A percentile compares a stretch with the other conserved stretches of the same genome.
phyloP scores from a whole-genome alignment of 1,284 basidiomycete species.

The Ceratobasidium sp. region DNA sequence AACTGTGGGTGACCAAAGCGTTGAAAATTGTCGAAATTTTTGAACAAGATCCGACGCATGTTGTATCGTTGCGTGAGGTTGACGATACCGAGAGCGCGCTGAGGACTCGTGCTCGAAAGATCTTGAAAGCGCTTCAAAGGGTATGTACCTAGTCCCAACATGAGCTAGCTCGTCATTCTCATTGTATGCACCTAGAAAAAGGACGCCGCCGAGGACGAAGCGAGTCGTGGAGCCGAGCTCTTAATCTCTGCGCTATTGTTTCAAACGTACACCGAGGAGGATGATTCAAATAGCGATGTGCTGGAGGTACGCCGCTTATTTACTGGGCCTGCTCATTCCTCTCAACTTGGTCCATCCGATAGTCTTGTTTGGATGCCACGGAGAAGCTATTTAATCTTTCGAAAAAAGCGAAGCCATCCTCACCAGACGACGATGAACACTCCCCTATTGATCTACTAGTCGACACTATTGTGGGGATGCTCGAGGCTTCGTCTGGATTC shows the following conservation, averaged over 20 bases:
- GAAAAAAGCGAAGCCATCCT: slow-evolving; percentile 63
- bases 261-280: slow-evolving; percentile 75
- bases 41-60: slow-evolving; percentile 79
- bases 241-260: slow-evolving; percentile 76
- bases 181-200: not conserved
- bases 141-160: slow-evolving; percentile 49
- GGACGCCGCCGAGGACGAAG: slow-evolving; percentile 4
- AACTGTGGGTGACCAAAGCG: slow-evolving; percentile 83
- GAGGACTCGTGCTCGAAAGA: slow-evolving; percentile 63
- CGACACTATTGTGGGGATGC: slow-evolving; percentile 87
- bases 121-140: slow-evolving; percentile 63
- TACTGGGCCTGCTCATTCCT: slow-evolving; percentile 10
- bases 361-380: slow-evolving; percentile 50
- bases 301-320: slow-evolving; percentile 68
- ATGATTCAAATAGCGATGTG: slow-evolving; percentile 63
- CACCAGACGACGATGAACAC: slow-evolving; percentile 60
- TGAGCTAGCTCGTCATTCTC: slow-evolving; percentile 15
- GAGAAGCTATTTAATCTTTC: slow-evolving; percentile 56
- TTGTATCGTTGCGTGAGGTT: slow-evolving; percentile 66
- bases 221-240: slow-evolving; percentile 71
- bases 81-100: slow-evolving; percentile 70
- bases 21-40: slow-evolving; percentile 71
- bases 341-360: slow-evolving; percentile 37
- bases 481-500: slow-evolving; percentile 88
- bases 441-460: slow-evolving; percentile 86